These are phyloP conservation scores for Oxytropis ochrocephala DNA, from an alignment of 306 rosid genomes.

Conservation along the genomic window DNA sequence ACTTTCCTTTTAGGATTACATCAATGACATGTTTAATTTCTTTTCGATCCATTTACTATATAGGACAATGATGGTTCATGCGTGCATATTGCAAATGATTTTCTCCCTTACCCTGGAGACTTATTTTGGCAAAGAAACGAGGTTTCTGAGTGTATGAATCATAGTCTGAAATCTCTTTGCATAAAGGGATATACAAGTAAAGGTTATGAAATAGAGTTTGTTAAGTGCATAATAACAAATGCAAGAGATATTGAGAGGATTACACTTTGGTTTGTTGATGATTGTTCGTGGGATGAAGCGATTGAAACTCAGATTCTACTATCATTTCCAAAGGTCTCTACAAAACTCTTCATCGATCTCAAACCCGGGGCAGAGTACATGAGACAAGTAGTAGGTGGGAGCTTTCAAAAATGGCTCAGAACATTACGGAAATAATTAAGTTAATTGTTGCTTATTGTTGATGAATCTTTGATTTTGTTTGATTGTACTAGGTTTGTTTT, in stretches of 20 bases:
- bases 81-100: neutral
- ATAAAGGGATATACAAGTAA: neutral
- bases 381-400: neutral
- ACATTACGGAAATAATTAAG: neutral
- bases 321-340: neutral
- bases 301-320: neutral
- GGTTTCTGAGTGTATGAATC: neutral
- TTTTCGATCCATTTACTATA: neutral
- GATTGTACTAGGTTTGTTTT: too few relatives aligned
- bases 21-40: neutral
- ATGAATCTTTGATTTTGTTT: too few relatives aligned
- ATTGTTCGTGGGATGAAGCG: neutral
- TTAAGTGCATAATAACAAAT: neutral
- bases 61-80: neutral
- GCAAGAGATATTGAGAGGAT: neutral
- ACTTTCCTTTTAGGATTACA: neutral
- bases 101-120: too few relatives aligned
- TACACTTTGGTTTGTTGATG: neutral
- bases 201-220: neutral
- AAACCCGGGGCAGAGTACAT: neutral
- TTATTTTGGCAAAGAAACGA: neutral
- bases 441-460: too few relatives aligned
- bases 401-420: neutral
- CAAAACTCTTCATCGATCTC: neutral
- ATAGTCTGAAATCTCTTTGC: neutral